Evolutionary conservation across 495 filamentous ascomycete genomes (phyloP), one percentile per base, ranked within the genome.

Genomic region (Penicillium paradoxum): DNA sequence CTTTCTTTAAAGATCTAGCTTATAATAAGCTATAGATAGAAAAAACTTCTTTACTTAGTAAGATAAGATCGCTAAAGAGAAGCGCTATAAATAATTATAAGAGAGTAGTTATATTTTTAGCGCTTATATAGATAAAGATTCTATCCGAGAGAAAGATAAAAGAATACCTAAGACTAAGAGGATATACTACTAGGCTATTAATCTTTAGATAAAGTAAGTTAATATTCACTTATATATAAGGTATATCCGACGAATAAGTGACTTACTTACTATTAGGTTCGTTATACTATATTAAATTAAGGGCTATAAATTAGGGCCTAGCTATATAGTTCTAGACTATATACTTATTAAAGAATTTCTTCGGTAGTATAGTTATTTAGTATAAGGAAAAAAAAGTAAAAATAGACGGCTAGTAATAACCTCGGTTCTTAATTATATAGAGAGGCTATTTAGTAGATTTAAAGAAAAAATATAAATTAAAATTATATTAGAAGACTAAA

Each of bases 261-360:
- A 38, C 46, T 58, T 0, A 55, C 45, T 30, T 46, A 3, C 22
- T 32, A 11, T 22, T 52, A 62, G 55, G 6, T 62, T 62, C 39
- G 40, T 45, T 42, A 7, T 19, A 29, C 10, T 46, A 21, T 9
- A 55, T 43, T 19, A 39, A 4, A 40, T 62, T 14, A 6, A 53
- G 39, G 51, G 48, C 29, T 62, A 62, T 14, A 19, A 47, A 44
- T 8, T 30, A 3, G 43, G 55, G 3, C 47, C 29, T 29, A 24
- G 19, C 15, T 58, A 27, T 49, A 27, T 43, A 17, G 36, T 45
- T 44, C 55, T 32, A 53, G 52, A 55, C 22, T 24, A 62, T 36
- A 44, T 10, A 29, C 14, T 45, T 14, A 44, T 62, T 22, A 57
- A 62, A 54, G 58, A 62, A 45, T 62, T 62, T 46, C 6, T 62